phyloP scores from a whole-genome alignment of 148 eudicot species.

The Spergularia bocconei region DNA sequence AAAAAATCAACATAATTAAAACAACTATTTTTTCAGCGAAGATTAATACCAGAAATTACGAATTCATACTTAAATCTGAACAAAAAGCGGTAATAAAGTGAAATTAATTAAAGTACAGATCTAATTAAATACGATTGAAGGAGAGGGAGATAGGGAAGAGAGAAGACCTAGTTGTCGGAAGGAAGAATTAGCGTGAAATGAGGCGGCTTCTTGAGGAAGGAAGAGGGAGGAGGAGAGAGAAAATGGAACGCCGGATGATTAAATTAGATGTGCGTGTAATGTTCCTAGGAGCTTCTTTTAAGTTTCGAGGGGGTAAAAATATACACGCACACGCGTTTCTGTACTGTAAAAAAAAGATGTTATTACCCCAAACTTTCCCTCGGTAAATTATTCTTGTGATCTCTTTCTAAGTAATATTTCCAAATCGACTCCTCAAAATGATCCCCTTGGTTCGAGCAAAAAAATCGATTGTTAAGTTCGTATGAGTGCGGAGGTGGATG shows the following conservation, averaged over 20 bases:
- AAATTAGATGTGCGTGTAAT: neutral
- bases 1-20: neutral
- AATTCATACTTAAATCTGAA: neutral
- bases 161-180: constrained; percentile 20
- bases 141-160: neutral
- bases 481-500: too few relatives aligned
- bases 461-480: too few relatives aligned
- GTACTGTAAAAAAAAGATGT: too few relatives aligned
- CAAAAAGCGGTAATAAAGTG: neutral
- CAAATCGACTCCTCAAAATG: neutral
- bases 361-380: too few relatives aligned
- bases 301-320: too few relatives aligned
- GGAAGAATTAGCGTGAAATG: constrained; percentile 1
- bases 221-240: neutral
- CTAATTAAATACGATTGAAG: neutral
- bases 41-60: neutral
- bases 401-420: too few relatives aligned
- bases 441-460: too few relatives aligned
- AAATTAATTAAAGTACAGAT: constrained; percentile 6
- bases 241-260: neutral
- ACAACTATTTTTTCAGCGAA: neutral
- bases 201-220: constrained; percentile 9
- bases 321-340: too few relatives aligned
- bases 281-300: neutral
- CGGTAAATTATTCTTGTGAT: too few relatives aligned